Base-by-base conservation (phyloP, 306 rosid genomes). In the Echinosophora koreensis region DNA sequence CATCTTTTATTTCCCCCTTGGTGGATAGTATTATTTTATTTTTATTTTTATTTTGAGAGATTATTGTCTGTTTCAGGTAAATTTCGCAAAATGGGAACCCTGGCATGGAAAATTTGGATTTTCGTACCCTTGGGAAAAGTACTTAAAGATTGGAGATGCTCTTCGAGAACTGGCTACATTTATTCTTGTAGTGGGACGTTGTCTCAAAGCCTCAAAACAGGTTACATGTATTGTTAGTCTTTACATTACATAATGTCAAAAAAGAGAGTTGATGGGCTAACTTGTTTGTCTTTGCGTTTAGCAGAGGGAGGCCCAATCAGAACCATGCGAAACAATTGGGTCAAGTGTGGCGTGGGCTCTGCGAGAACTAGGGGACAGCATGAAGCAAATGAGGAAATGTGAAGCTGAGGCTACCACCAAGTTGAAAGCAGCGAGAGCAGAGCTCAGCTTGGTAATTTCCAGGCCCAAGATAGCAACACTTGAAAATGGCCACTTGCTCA, bases 51-150 rank as follows among this genome's bases (percentile, higher is more conserved):
- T 22, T 22, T 22, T 22, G 22, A 22, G 8, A 0, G 5, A 0
- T 57, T 61, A 2, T 35, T 42, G 9, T 50, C 0, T 30, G 15
- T 63, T 68, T 39, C 80, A 95, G 99, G 96, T 91, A 56, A 92
- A 88, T 74, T 95, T 89, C 60, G 97, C 99, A 74, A 90, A 84
- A 69, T 95, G 99, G 99, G 99, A 95, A 75, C 99, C 97, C 7
- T 95, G 99, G 99, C 99, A 90, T 85, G 92, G 97, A 16, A 95
- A 81, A 84, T 95, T 95, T 73, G 97, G 99, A 69, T 88, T 84
- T 60, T 68, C 77, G 30, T 83, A 95, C 79, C 99, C 99, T 10
- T 95, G 99, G 99, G 77, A 71, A 9, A 88, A 87, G 69, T 95
- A 95, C 83, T 87, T 95, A 42, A 80, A 90, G 58, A 81, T 90